A percentile compares a stretch with the other conserved stretches of the same genome.
phyloP scores from a whole-genome alignment of 169 alveolate species.

The Miamiensis avidus region DNA sequence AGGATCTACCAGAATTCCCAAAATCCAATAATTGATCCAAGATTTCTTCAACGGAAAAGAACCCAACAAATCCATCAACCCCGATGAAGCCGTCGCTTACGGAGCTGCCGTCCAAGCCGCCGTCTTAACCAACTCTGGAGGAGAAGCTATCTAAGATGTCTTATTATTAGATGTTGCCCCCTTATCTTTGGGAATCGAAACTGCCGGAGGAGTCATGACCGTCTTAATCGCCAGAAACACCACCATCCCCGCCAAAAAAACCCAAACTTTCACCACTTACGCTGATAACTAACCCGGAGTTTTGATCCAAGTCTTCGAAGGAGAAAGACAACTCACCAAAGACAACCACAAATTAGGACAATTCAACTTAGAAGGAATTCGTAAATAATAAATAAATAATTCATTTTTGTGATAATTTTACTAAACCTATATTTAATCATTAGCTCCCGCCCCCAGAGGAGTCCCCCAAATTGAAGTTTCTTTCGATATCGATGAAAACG shows the following conservation, averaged over 20 bases:
- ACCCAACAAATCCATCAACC: slow-evolving; percentile 93
- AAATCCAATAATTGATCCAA: slow-evolving; percentile 91
- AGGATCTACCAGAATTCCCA: slow-evolving; percentile 98
- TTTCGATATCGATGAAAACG: slow-evolving; percentile 97
- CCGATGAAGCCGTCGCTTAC: slow-evolving; percentile 97
- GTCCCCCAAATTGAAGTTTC: slow-evolving; percentile 98
- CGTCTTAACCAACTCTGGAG: slow-evolving; percentile 76
- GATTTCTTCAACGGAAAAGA: slow-evolving; percentile 94
- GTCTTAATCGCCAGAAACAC: slow-evolving; percentile 92
- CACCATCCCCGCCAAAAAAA: slow-evolving; percentile 95
- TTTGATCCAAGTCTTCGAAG: slow-evolving; percentile 95
- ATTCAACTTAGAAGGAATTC: slow-evolving; percentile 96
- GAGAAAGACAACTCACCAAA: slow-evolving; percentile 96
- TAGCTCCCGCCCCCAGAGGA: slow-evolving; percentile 99
- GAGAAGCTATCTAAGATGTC: slow-evolving; percentile 84
- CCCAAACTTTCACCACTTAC: slow-evolving; percentile 94
- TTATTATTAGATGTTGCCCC: slow-evolving; percentile 94
- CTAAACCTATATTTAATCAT: too few relatives aligned
- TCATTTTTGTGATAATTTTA: too few relatives aligned
- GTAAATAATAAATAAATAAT: too few relatives aligned
- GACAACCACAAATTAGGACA: slow-evolving; percentile 97
- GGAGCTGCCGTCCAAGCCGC: slow-evolving; percentile 97
- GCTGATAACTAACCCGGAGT: slow-evolving; percentile 97
- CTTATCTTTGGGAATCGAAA: slow-evolving; percentile 93
- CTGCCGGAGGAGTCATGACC: slow-evolving; percentile 97